phyloP scores from a whole-genome alignment of 208 protist species.

The Leishmania tropica region DNA sequence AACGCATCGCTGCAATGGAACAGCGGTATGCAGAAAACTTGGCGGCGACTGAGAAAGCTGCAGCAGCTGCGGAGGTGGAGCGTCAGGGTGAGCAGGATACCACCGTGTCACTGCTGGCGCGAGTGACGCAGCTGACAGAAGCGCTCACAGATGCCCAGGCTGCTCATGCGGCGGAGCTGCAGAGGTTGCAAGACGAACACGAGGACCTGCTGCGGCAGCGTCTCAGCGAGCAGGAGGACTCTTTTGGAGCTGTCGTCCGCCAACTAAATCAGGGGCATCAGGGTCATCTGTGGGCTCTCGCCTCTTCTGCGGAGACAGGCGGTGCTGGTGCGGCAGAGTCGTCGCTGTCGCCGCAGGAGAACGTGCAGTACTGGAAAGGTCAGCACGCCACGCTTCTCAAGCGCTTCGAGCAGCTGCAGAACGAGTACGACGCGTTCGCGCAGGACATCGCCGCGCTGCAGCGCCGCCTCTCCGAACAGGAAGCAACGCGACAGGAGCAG shows the following conservation, averaged over 20 bases:
- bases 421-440: conserved; percentile 43
- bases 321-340: not conserved
- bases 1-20: conserved; percentile 59
- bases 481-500: conserved; percentile 22
- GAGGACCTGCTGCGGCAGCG: conserved; percentile 24
- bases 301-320: not conserved
- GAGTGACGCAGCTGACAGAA: conserved; percentile 2
- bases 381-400: conserved; percentile 37
- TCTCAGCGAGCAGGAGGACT: conserved; percentile 22
- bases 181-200: conserved; percentile 8
- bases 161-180: conserved; percentile 9
- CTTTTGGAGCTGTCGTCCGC: conserved; percentile 15
- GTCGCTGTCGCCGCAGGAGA: not conserved
- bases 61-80: not conserved
- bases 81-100: not conserved
- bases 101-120: conserved; percentile 7
- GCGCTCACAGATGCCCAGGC: conserved; percentile 10
- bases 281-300: conserved; percentile 13
- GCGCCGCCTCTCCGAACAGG: conserved; percentile 25
- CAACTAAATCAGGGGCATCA: conserved; percentile 36
- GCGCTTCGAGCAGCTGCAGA: conserved; percentile 54
- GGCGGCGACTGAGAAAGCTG: not conserved
- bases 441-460: conserved; percentile 33
- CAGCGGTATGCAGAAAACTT: conserved; percentile 29
- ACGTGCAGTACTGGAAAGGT: conserved; percentile 31